Percentiles rank a stretch among this genome's conserved stretches.
Evolutionary conservation across 75 land plant genomes (phyloP).

Genomic region (Pinus tabuliformis): DNA sequence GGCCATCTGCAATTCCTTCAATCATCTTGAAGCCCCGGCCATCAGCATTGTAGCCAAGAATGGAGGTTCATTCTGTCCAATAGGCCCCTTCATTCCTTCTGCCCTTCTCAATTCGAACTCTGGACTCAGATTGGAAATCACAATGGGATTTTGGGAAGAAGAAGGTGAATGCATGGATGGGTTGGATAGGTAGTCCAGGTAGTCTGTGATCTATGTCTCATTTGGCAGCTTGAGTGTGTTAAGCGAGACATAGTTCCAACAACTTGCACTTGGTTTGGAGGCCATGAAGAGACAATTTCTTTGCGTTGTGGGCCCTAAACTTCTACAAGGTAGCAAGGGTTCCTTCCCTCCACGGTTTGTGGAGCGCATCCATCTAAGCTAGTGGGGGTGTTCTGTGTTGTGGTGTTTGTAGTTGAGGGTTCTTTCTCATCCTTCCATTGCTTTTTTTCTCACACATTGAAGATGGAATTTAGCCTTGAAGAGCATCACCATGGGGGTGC

Average conservation of each 20-base stretch:
- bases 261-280: no score
- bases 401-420: slow-evolving; percentile 40
- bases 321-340: background rate
- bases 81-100: background rate
- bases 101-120: no score
- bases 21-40: background rate
- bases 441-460: no score
- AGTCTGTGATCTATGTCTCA: slow-evolving; percentile 6
- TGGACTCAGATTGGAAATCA: background rate
- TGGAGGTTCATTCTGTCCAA: background rate
- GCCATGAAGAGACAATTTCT: background rate
- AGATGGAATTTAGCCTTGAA: no score
- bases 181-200: slow-evolving; percentile 22
- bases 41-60: background rate
- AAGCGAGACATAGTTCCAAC: no score
- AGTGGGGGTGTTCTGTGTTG: slow-evolving; percentile 1
- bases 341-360: background rate
- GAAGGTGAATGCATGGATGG: slow-evolving; percentile 25
- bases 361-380: background rate
- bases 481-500: no score
- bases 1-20: background rate
- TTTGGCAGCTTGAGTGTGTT: no score
- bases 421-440: no score
- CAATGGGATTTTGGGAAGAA: slow-evolving; percentile 15
- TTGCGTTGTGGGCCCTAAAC: slow-evolving; percentile 23